phyloP scores from a whole-genome alignment of 225 moss, liverwort and hornwort species.

The Sphagnum contortum region DNA sequence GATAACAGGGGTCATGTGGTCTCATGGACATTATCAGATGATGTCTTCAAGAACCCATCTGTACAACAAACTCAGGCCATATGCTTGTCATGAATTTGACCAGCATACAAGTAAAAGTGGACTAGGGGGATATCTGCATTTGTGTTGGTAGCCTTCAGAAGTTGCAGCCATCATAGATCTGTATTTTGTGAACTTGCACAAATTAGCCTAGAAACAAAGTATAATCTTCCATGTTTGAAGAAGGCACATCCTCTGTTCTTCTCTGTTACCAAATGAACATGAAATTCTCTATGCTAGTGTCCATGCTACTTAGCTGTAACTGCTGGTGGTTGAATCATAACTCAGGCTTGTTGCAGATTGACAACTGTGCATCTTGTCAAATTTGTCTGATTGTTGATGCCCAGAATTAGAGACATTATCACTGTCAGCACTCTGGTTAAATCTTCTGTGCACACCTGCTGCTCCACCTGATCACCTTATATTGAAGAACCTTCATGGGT shows the following conservation, averaged over 20 bases:
- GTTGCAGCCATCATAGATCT: no score
- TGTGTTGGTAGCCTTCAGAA: no score
- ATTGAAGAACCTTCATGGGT: constrained; percentile 59
- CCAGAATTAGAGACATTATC: constrained; percentile 19
- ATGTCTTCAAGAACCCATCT: constrained; percentile 55
- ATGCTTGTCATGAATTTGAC: no score
- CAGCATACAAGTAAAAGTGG: no score
- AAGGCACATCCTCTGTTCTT: neutral
- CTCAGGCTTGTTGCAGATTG: constrained; percentile 29
- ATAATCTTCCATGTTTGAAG: no score
- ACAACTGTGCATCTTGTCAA: constrained; percentile 59
- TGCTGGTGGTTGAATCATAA: no score
- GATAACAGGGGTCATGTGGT: constrained; percentile 64
- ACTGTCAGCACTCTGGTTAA: constrained; percentile 82
- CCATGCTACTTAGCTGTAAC: neutral
- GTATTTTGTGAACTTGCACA: no score
- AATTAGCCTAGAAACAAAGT: no score
- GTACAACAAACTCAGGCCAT: constrained; percentile 23
- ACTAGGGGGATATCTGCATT: no score
- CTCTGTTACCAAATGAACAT: neutral
- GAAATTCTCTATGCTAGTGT: neutral
- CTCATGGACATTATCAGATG: constrained; percentile 86
- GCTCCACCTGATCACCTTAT: constrained; percentile 25
- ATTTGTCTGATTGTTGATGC: constrained; percentile 22
- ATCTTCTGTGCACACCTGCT: constrained; percentile 54